phyloP scores from a whole-genome alignment of 352 stramenopile species.

The Blastocystis sp. region DNA sequence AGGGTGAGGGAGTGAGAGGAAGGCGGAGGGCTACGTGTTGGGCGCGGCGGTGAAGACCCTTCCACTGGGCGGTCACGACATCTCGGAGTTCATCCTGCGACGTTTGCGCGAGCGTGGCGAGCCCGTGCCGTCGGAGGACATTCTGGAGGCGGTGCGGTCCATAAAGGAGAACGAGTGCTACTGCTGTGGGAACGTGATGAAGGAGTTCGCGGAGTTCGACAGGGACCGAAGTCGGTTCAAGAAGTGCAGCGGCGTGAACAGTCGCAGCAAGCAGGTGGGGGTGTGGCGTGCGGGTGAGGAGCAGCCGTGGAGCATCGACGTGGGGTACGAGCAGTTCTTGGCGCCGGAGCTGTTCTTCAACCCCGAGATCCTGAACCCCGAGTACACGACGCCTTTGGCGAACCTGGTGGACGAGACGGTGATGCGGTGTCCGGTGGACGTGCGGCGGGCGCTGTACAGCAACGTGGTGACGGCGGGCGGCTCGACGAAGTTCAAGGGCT shows the following conservation, averaged over 20 bases:
- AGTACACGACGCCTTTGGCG: conserved; percentile 86
- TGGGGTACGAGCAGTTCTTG: too few relatives aligned
- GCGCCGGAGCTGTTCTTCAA: conserved; percentile 92
- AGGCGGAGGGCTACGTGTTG: conserved; percentile 89
- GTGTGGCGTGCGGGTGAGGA: conserved; percentile 65
- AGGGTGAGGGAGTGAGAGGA: neutral
- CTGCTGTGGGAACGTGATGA: conserved; percentile 87
- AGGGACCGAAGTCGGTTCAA: conserved; percentile 85
- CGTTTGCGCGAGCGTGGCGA: conserved; percentile 85
- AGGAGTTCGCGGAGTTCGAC: conserved; percentile 93
- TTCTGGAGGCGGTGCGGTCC: conserved; percentile 80
- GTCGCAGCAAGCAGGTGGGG: conserved; percentile 58
- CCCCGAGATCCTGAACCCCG: conserved; percentile 88
- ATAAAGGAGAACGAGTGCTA: conserved; percentile 92
- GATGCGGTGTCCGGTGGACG: conserved; percentile 90
- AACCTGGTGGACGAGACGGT: conserved; percentile 90
- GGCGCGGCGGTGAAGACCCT: conserved; percentile 89
- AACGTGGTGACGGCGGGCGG: conserved; percentile 78
- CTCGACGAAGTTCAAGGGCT: conserved; percentile 94
- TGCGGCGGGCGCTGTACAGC: conserved; percentile 77
- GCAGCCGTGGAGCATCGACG: too few relatives aligned
- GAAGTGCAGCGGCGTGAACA: conserved; percentile 77
- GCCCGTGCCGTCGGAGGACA: conserved; percentile 82
- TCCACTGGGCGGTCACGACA: conserved; percentile 85
- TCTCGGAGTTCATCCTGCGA: conserved; percentile 90